Percentiles rank a stretch among this genome's conserved stretches.
phyloP scores from a whole-genome alignment of 2,329 filamentous ascomycete species.

The Colletotrichum sp. region DNA sequence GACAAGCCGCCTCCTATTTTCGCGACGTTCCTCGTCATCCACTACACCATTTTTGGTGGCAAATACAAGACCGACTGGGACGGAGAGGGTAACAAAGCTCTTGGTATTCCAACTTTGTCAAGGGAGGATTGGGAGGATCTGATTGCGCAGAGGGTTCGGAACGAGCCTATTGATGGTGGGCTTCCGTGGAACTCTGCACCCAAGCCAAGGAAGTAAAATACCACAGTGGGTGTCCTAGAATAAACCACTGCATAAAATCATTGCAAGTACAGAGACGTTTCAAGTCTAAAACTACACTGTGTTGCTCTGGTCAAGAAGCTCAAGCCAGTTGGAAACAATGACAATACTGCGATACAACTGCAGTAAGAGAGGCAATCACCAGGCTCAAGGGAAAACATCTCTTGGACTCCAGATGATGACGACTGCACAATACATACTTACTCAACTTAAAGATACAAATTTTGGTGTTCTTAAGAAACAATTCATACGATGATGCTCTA shows the following conservation, averaged over 20 bases:
- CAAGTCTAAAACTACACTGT: accelerated
- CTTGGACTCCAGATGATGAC: accelerated
- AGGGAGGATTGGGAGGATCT: not conserved
- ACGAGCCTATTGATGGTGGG: not conserved
- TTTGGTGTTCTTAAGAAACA: not conserved
- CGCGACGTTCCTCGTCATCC: not conserved
- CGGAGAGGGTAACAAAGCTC: not conserved
- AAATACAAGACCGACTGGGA: not conserved
- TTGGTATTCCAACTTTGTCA: not conserved
- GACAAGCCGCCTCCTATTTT: not conserved
- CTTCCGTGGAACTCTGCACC: not conserved
- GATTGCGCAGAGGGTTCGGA: not conserved
- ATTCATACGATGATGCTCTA: not conserved
- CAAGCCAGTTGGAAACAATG: not conserved
- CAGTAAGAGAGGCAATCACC: not conserved
- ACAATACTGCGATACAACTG: not conserved
- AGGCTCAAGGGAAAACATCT: not conserved
- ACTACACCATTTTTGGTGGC: not conserved
- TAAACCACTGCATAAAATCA: not conserved
- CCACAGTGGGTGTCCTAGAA: accelerated
- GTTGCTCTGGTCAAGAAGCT: not conserved
- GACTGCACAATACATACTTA: not conserved
- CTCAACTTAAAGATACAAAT: not conserved
- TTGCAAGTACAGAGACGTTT: accelerated
- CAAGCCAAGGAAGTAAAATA: not conserved